phyloP scores from a whole-genome alignment of 2,329 filamentous ascomycete species.

The Ciborinia camelliae region DNA sequence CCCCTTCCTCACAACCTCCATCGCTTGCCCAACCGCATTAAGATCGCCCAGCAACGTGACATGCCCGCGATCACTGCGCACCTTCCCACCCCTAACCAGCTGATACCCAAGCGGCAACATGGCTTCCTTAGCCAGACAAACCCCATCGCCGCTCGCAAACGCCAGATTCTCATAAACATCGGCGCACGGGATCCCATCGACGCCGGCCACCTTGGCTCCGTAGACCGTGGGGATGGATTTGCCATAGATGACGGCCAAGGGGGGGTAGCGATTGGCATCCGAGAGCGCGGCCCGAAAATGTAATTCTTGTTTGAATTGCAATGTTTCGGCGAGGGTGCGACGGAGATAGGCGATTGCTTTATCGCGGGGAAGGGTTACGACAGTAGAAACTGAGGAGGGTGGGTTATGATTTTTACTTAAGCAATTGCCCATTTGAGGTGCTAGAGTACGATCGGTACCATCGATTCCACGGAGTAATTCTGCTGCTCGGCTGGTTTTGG shows the following conservation, averaged over 20 bases:
- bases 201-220: slow-evolving; percentile 69
- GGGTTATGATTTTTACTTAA: slow-evolving; percentile 28
- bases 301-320: slow-evolving; percentile 73
- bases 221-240: slow-evolving; percentile 84
- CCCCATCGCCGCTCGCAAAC: slow-evolving; percentile 85
- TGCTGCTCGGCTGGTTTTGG: slow-evolving; percentile 31
- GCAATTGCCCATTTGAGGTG: slow-evolving; percentile 33
- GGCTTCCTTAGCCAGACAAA: slow-evolving; percentile 79
- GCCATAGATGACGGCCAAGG: slow-evolving; percentile 77
- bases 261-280: slow-evolving; percentile 71
- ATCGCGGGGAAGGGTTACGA: slow-evolving; percentile 37
- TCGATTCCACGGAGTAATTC: slow-evolving; percentile 29
- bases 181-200: slow-evolving; percentile 68
- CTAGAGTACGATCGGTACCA: slow-evolving; percentile 34
- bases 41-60: slow-evolving; percentile 84
- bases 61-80: slow-evolving; percentile 81
- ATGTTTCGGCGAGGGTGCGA: slow-evolving; percentile 68
- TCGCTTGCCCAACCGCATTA: slow-evolving; percentile 71
- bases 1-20: slow-evolving; percentile 65
- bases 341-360: slow-evolving; percentile 61
- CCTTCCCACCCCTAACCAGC: slow-evolving; percentile 67
- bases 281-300: slow-evolving; percentile 58
- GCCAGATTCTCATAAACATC: slow-evolving; percentile 84
- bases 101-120: slow-evolving; percentile 81
- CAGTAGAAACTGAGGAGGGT: slow-evolving; percentile 34